Base-by-base conservation (phyloP, 208 protist species). In the Trypanosoma platydactyli region DNA sequence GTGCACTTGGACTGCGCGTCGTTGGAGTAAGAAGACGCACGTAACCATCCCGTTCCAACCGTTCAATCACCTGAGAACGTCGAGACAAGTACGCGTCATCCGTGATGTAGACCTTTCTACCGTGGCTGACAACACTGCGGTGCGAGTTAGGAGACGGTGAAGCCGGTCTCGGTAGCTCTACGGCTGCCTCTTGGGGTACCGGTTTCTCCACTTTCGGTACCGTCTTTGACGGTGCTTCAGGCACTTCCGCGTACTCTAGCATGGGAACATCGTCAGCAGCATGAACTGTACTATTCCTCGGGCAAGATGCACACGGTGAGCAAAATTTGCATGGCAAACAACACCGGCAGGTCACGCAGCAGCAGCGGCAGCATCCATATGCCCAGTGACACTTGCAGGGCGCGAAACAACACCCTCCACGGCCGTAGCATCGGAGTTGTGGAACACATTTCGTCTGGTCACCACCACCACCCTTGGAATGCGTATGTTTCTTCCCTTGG, bases 71-170 rank as follows among this genome's bases (percentile, higher is more conserved):
- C 48, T 81, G 65, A 2, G 74, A 66, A 16, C 89, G 84, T 11
- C 78, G 77, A 45, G 68, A 71, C 22, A 88, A 67, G 73, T 92
- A 81, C 40, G 57, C 66, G 56, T 90, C 82, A 61, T 95, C 86
- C 3, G 89, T 93, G 48, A 95, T 89, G 60, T 86, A 92, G 45
- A 92, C 80, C 64, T 90, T 93, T 15, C 77, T 75, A 11, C 89
- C 89, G 46, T 82, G 81, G 33, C 68, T 46, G 6, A 79, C 72
- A 20, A 60, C 53, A 65, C 20, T 35, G 13, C 62, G 63, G 1
- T 38, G 61, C 49, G 57, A 45, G 29, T 22, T 11, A 11, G 45
- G 42, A 24, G 40, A 18, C 20, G 13, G 51, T 57, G 63, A 33
- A 9, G 55, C 59, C 3, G 53, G n/a, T 1, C n/a, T 35, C 15